Evolutionary conservation across 306 rosid species (phyloP).

Genomic region (Calophaca sinica): DNA sequence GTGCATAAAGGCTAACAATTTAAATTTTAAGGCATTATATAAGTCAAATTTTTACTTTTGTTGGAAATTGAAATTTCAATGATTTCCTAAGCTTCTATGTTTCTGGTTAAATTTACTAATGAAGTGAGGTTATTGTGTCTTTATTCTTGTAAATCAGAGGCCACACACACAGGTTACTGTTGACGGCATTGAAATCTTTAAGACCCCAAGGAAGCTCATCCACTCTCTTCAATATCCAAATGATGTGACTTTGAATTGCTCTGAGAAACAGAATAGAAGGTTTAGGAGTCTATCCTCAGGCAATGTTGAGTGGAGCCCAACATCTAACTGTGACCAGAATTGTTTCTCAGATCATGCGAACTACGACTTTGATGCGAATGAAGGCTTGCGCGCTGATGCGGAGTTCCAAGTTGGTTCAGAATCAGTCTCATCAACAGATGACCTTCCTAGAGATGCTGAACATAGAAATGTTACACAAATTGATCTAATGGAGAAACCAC

Average conservation of each 20-base stretch:
- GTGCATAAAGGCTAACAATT: background rate
- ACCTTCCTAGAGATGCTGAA: slow-evolving; percentile 48
- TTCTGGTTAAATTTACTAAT: slow-evolving; percentile 20
- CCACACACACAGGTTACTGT: slow-evolving; percentile 51
- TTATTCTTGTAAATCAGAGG: slow-evolving; percentile 56
- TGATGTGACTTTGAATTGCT: slow-evolving; percentile 45
- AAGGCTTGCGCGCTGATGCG: slow-evolving; percentile 46
- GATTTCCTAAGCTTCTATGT: slow-evolving; percentile 15
- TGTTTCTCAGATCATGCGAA: slow-evolving; percentile 43
- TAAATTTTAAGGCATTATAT: too few relatives aligned
- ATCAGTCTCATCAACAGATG: slow-evolving; percentile 69
- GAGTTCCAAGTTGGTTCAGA: slow-evolving; percentile 55
- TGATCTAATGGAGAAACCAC: slow-evolving; percentile 34
- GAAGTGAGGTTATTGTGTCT: slow-evolving; percentile 23
- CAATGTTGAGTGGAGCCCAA: slow-evolving; percentile 67
- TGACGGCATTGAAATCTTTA: slow-evolving; percentile 57
- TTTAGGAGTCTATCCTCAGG: slow-evolving; percentile 63
- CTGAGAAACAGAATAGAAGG: slow-evolving; percentile 55
- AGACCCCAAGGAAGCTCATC: slow-evolving; percentile 79
- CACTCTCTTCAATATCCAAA: slow-evolving; percentile 73
- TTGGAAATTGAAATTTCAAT: slow-evolving; percentile 13
- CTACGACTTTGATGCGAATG: slow-evolving; percentile 49
- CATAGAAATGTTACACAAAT: slow-evolving; percentile 33
- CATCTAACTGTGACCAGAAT: slow-evolving; percentile 52
- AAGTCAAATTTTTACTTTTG: slow-evolving; percentile 9